Evolutionary conservation across 345 rosid genomes (phyloP).

Genomic region (Ceriops tagal): DNA sequence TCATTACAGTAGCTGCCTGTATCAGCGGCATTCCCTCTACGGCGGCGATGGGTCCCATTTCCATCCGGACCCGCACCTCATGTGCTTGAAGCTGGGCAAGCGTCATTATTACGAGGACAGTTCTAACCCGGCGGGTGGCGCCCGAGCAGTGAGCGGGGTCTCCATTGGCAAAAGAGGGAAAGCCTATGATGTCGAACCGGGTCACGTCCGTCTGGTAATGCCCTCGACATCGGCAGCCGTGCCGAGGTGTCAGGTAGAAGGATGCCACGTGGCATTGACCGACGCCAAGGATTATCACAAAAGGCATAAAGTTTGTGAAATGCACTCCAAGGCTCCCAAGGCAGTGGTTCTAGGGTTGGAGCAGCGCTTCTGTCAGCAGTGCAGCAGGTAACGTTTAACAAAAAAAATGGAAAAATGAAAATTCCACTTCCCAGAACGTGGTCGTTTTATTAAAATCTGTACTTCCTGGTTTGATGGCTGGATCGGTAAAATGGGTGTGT

Average conservation of each 20-base stretch:
- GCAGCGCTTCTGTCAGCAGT: slow-evolving; percentile 87
- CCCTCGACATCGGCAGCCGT: slow-evolving; percentile 24
- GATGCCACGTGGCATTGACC: slow-evolving; percentile 53
- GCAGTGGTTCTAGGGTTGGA: slow-evolving; percentile 62
- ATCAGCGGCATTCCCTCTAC: slow-evolving; percentile 24
- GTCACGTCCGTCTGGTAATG: slow-evolving; percentile 5
- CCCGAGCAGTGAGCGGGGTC: slow-evolving; percentile 6
- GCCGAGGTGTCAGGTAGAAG: slow-evolving; percentile 75
- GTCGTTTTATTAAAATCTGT: too few species aligned
- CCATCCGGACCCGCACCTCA: slow-evolving; percentile 47
- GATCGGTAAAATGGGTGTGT: too few species aligned
- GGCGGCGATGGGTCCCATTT: slow-evolving; percentile 28
- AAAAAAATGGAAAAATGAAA: too few species aligned
- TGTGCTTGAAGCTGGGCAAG: slow-evolving; percentile 57
- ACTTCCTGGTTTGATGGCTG: neutral
- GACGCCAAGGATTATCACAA: slow-evolving; percentile 70
- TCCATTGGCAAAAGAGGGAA: slow-evolving; percentile 35
- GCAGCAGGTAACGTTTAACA: slow-evolving; percentile 55
- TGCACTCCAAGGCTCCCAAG: slow-evolving; percentile 68
- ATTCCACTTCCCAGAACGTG: too few species aligned
- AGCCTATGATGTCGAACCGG: slow-evolving; percentile 13
- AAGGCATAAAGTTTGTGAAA: slow-evolving; percentile 79
- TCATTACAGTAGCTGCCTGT: slow-evolving; percentile 1
- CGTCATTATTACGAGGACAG: slow-evolving; percentile 47
- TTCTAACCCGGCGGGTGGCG: neutral